These are phyloP conservation scores for Chaetomium tenue DNA, from an alignment of 495 filamentous ascomycete species.

Conservation along the genomic window DNA sequence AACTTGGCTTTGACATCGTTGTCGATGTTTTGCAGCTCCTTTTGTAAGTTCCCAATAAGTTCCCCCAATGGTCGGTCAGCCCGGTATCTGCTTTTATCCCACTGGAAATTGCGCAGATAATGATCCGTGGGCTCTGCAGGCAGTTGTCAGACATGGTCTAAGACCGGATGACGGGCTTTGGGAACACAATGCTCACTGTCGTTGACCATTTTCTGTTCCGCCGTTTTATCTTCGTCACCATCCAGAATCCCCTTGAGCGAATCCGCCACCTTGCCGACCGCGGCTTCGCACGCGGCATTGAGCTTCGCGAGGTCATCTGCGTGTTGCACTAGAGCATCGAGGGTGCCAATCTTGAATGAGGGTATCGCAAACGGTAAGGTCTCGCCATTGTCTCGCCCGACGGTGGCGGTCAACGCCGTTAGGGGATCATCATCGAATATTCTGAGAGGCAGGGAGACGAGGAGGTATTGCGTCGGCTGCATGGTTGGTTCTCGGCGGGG, in stretches of 20 bases:
- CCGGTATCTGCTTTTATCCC: slow-evolving; percentile 97
- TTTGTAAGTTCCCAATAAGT: slow-evolving; percentile 79
- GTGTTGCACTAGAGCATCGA: slow-evolving; percentile 94
- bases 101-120: slow-evolving; percentile 83
- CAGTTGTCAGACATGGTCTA: slow-evolving; percentile 14
- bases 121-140: slow-evolving; percentile 81
- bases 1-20: slow-evolving; percentile 93
- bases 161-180: background rate
- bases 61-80: slow-evolving; percentile 85
- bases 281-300: slow-evolving; percentile 69
- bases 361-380: slow-evolving; percentile 79
- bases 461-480: slow-evolving; percentile 44
- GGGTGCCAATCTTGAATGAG: slow-evolving; percentile 93
- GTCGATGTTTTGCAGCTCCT: slow-evolving; percentile 84
- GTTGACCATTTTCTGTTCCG: slow-evolving; percentile 89
- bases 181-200: slow-evolving; percentile 65
- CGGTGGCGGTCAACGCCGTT: slow-evolving; percentile 64
- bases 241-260: slow-evolving; percentile 76
- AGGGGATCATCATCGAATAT: slow-evolving; percentile 73
- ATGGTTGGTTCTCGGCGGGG: slow-evolving; percentile 27
- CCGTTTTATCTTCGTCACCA: slow-evolving; percentile 76
- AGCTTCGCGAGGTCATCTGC: slow-evolving; percentile 94
- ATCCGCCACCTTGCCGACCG: slow-evolving; percentile 86
- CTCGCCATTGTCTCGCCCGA: slow-evolving; percentile 71
- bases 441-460: slow-evolving; percentile 50